A percentile compares a stretch with the other conserved stretches of the same genome.
These are phyloP conservation scores for Bathelium albidoporum DNA, from an alignment of 495 filamentous ascomycete genomes.

Conservation along the genomic window DNA sequence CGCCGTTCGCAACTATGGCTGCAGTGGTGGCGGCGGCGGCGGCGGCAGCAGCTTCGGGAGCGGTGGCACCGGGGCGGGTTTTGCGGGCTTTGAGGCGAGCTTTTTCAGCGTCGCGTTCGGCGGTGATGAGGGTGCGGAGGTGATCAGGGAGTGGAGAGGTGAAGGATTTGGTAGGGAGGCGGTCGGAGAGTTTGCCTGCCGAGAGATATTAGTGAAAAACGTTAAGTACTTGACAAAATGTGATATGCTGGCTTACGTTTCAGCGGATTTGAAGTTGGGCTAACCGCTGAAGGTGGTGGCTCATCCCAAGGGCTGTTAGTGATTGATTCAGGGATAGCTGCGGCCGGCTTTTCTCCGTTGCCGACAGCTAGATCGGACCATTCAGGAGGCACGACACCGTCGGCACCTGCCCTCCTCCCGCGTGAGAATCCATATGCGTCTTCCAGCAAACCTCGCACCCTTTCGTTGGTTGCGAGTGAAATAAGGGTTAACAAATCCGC, in stretches of 20 bases:
- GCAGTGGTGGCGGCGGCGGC: slow-evolving; percentile 24
- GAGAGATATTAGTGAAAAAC: slow-evolving; percentile 12
- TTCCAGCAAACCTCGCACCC: slow-evolving; percentile 56
- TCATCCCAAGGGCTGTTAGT: slow-evolving; percentile 31
- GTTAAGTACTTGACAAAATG: slow-evolving; percentile 1
- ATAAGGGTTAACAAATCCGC: slow-evolving; percentile 66
- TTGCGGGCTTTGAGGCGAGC: slow-evolving; percentile 34
- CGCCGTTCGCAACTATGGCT: neutral
- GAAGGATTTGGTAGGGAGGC: slow-evolving; percentile 21
- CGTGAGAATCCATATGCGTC: slow-evolving; percentile 56
- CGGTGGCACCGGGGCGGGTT: slow-evolving; percentile 28
- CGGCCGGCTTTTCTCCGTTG: slow-evolving; percentile 27
- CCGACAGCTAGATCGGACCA: slow-evolving; percentile 52
- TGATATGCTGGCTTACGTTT: slow-evolving; percentile 7
- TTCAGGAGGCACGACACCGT: slow-evolving; percentile 58
- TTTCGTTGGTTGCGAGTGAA: slow-evolving; percentile 64
- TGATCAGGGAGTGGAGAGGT: slow-evolving; percentile 14
- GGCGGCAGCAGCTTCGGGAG: slow-evolving; percentile 15
- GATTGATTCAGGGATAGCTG: slow-evolving; percentile 26
- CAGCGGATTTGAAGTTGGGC: slow-evolving; percentile 19
- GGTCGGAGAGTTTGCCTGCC: slow-evolving; percentile 2
- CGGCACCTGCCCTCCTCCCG: slow-evolving; percentile 57
- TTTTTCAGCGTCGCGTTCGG: slow-evolving; percentile 38
- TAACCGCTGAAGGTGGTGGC: slow-evolving; percentile 20
- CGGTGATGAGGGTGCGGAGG: slow-evolving; percentile 19